phyloP scores from a whole-genome alignment of 1,139 yeast species.

The Saccharomyces hybrid region DNA sequence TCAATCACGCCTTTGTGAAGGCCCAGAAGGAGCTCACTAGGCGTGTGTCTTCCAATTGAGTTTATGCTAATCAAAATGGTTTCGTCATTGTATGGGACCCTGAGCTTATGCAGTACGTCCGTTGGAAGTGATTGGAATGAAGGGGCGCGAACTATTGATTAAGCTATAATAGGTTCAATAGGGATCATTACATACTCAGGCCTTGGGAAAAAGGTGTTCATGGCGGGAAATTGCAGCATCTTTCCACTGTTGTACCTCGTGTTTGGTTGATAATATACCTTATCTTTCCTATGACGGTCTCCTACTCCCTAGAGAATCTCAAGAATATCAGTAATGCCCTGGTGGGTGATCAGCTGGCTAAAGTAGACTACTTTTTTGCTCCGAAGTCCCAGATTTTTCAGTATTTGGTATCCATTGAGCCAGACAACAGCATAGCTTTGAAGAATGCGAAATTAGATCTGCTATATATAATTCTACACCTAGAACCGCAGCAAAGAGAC shows the following conservation, averaged over 20 bases:
- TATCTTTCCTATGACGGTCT: not conserved
- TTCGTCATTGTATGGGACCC: not conserved
- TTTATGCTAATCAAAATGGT: not conserved
- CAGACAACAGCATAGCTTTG: slow-evolving; percentile 2
- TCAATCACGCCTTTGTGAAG: too few relatives aligned
- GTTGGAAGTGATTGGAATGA: not conserved
- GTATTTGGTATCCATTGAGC: slow-evolving; percentile 11
- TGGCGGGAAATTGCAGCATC: not conserved
- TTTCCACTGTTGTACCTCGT: not conserved
- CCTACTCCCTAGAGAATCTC: slow-evolving; percentile 5
- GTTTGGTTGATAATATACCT: not conserved
- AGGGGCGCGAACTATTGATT: not conserved
- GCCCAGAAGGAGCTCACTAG: too few relatives aligned
- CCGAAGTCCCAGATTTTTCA: slow-evolving; percentile 10
- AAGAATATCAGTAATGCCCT: slow-evolving; percentile 10
- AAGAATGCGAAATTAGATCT: slow-evolving; percentile 21
- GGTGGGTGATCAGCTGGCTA: slow-evolving; percentile 22
- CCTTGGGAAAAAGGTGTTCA: not conserved
- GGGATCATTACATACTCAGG: too few relatives aligned
- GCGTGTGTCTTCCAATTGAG: not conserved
- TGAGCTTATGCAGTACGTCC: not conserved
- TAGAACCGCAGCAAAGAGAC: slow-evolving; percentile 17
- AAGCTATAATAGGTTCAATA: not conserved
- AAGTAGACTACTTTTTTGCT: slow-evolving; percentile 12
- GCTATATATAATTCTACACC: slow-evolving; percentile 17